A percentile compares a stretch with the other conserved stretches of the same genome.
Evolutionary conservation across 2,329 filamentous ascomycete genomes (phyloP).

Genomic region (Orbilia javanica): DNA sequence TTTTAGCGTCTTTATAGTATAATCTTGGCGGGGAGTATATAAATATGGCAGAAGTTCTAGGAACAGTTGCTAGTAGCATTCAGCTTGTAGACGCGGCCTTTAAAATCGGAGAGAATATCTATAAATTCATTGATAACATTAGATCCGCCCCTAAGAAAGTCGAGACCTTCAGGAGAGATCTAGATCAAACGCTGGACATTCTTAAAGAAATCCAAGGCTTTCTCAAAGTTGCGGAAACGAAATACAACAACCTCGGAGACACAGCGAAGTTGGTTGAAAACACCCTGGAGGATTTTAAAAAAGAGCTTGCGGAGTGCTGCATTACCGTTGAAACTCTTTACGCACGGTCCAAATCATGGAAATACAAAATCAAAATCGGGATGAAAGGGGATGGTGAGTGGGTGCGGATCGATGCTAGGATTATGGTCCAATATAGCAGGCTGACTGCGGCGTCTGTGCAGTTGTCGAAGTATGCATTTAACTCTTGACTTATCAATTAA

Average conservation of each 20-base stretch:
- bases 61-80: constrained; percentile 33
- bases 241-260: constrained; percentile 31
- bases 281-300: constrained; percentile 15
- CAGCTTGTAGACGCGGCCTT: constrained; percentile 35
- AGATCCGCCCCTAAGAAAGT: constrained; percentile 30
- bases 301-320: constrained; percentile 20
- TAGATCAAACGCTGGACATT: constrained; percentile 24
- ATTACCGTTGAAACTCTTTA: constrained; percentile 25
- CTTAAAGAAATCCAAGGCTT: neutral
- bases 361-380: constrained; percentile 29
- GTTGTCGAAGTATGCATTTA: constrained; percentile 53
- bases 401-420: constrained; percentile 35
- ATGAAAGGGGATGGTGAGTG: constrained; percentile 48
- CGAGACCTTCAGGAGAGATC: constrained; percentile 10
- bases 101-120: constrained; percentile 29
- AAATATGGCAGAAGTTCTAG: constrained; percentile 49
- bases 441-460: constrained; percentile 54
- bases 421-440: constrained; percentile 32
- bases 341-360: constrained; percentile 29
- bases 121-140: constrained; percentile 33
- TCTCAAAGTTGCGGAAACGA: constrained; percentile 12
- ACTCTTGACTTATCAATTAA: neutral
- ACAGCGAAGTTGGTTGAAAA: constrained; percentile 14
- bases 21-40: neutral
- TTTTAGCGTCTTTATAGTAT: neutral